phyloP scores from a whole-genome alignment of 2,329 filamentous ascomycete genomes.

The Nectriaceae sp. region DNA sequence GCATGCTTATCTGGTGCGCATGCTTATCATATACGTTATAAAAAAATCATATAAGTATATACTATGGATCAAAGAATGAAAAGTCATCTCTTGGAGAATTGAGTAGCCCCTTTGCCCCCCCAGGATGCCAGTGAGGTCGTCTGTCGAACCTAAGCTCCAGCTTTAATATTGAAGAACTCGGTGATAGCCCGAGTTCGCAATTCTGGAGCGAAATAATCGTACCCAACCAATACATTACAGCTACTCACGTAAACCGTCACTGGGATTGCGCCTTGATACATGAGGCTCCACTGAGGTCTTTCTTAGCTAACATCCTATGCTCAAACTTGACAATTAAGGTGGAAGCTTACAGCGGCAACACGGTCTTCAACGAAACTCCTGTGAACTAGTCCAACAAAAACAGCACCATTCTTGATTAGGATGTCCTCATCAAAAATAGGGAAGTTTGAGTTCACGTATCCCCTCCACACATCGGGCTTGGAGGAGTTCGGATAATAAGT shows the following conservation, averaged over 20 bases:
- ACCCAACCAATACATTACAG: constrained; percentile 37
- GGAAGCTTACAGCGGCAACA: constrained; percentile 31
- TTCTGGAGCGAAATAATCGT: constrained; percentile 35
- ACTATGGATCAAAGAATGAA: too few relatives aligned
- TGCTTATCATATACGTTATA: too few relatives aligned
- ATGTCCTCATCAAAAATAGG: constrained; percentile 34
- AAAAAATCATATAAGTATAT: too few relatives aligned
- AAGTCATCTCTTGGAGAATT: too few relatives aligned
- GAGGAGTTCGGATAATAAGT: constrained; percentile 20
- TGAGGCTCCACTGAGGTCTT: constrained; percentile 34
- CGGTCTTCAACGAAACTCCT: constrained; percentile 16
- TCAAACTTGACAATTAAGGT: neutral
- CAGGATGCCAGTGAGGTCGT: too few relatives aligned
- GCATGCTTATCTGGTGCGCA: too few relatives aligned
- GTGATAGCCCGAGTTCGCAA: constrained; percentile 32
- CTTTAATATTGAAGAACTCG: constrained; percentile 32
- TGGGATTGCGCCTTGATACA: constrained; percentile 37
- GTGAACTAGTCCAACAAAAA: constrained; percentile 25
- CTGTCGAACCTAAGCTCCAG: neutral
- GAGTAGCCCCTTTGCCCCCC: too few relatives aligned
- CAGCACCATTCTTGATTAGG: constrained; percentile 26
- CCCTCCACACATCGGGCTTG: constrained; percentile 30
- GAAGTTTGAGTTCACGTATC: constrained; percentile 40
- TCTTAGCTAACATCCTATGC: neutral
- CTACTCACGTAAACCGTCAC: constrained; percentile 37